Conservation (phyloP, 257 asterid species). For the Mitragyna speciosa region DNA sequence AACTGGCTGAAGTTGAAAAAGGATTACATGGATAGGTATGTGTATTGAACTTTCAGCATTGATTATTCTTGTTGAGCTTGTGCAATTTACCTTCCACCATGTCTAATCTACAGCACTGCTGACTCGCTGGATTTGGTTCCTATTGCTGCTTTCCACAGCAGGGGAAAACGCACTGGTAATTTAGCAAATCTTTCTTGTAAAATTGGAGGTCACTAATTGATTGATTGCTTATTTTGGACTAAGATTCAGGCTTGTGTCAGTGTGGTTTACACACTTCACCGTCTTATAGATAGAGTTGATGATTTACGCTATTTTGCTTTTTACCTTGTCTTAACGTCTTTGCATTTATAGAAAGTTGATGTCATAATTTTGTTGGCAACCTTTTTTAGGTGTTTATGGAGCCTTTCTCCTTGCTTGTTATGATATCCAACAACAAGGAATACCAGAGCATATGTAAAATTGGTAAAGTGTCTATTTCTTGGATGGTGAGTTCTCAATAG, state of each 20-base stretch:
- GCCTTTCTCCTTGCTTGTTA: conserved; percentile 98
- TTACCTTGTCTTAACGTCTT: neutral
- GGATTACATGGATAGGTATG: conserved; percentile 86
- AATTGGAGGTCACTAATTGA: neutral
- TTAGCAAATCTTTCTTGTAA: conserved; percentile 9
- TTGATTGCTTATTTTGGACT: neutral
- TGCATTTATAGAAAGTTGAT: neutral
- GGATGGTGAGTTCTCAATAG: conserved; percentile 12
- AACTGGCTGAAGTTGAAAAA: conserved; percentile 95
- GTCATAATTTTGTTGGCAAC: neutral
- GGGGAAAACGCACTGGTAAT: conserved; percentile 91
- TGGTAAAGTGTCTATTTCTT: conserved; percentile 49
- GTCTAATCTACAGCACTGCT: conserved; percentile 63
- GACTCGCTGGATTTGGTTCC: conserved; percentile 98
- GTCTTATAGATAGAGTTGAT: neutral
- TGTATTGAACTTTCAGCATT: conserved; percentile 13
- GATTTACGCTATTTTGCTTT: neutral
- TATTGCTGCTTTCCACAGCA: conserved; percentile 95
- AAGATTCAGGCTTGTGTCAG: neutral
- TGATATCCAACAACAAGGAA: conserved; percentile 77
- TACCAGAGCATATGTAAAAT: conserved; percentile 95
- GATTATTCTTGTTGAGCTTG: conserved; percentile 17
- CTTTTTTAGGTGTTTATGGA: conserved; percentile 72
- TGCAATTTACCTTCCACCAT: conserved; percentile 11
- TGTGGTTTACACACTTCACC: neutral